Evolutionary conservation across 164 flowering plant genomes (phyloP).

Genomic region (Amborella trichopoda): DNA sequence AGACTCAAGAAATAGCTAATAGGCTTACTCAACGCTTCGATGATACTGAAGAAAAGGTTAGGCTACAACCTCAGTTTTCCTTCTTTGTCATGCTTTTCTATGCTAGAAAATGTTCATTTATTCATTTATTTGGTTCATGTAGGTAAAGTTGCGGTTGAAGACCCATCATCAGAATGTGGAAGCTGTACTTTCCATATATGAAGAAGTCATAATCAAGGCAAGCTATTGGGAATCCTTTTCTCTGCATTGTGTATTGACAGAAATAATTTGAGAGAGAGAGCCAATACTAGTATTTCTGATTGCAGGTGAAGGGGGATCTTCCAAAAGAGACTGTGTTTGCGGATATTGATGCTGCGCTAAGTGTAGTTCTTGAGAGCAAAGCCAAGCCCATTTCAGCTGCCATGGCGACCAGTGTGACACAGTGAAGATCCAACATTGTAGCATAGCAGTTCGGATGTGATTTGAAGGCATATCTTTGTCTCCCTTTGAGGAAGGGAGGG

Average conservation of each 20-base stretch:
- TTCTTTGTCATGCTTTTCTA: not conserved
- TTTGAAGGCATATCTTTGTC: too few relatives aligned
- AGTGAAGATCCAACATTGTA: too few relatives aligned
- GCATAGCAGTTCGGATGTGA: too few relatives aligned
- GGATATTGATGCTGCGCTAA: conserved; percentile 38
- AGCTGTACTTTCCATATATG: conserved; percentile 63
- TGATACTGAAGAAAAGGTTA: conserved; percentile 93
- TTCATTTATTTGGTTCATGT: not conserved
- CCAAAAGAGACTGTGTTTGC: conserved; percentile 48
- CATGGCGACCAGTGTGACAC: conserved; percentile 2
- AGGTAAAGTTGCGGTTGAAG: conserved; percentile 77
- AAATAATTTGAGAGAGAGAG: conserved; percentile 39
- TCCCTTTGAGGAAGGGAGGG: too few relatives aligned
- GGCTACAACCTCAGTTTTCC: conserved; percentile 1
- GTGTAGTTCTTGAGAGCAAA: conserved; percentile 21
- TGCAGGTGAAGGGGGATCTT: conserved; percentile 54
- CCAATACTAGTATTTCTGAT: conserved; percentile 47
- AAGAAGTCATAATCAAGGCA: conserved; percentile 64
- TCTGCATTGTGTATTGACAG: conserved; percentile 26
- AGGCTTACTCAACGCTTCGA: conserved; percentile 96
- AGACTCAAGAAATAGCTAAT: conserved; percentile 82
- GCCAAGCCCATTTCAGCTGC: conserved; percentile 3
- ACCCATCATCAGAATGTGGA: conserved; percentile 87
- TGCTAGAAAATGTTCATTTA: not conserved
- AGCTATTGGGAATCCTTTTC: conserved; percentile 5